Conservation (phyloP, 331 rosid species). For the Rhamnella rubrinervis region DNA sequence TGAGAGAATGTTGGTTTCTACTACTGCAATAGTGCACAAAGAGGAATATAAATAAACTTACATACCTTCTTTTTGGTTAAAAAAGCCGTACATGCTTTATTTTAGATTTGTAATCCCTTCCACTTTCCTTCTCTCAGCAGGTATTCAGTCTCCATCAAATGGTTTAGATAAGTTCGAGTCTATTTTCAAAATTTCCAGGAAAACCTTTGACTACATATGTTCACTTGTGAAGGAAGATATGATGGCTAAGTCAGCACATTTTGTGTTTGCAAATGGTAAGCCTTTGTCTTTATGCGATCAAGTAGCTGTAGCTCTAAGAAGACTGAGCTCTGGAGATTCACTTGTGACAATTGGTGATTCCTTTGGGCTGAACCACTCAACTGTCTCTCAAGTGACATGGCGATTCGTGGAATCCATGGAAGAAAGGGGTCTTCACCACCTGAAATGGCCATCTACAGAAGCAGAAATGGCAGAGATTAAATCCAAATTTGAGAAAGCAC, state of each 20-base stretch:
- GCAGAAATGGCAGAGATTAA: slow-evolving; percentile 56
- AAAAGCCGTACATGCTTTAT: neutral
- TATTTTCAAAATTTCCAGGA: slow-evolving; percentile 58
- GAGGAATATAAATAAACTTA: neutral
- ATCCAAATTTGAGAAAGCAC: slow-evolving; percentile 66
- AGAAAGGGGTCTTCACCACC: slow-evolving; percentile 64
- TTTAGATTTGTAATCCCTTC: neutral
- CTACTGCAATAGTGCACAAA: neutral
- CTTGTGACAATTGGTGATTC: slow-evolving; percentile 62
- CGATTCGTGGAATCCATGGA: slow-evolving; percentile 87
- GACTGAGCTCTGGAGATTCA: slow-evolving; percentile 86
- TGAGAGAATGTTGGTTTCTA: slow-evolving; percentile 5
- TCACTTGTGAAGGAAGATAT: slow-evolving; percentile 83
- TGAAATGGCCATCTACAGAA: slow-evolving; percentile 74
- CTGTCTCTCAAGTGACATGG: slow-evolving; percentile 90
- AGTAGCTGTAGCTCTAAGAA: slow-evolving; percentile 85
- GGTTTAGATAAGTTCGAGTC: slow-evolving; percentile 52
- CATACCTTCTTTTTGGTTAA: neutral
- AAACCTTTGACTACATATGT: slow-evolving; percentile 77
- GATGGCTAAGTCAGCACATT: slow-evolving; percentile 61
- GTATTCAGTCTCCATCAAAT: slow-evolving; percentile 48
- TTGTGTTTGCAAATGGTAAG: slow-evolving; percentile 47
- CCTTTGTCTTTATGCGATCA: slow-evolving; percentile 58
- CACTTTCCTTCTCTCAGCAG: slow-evolving; percentile 40
- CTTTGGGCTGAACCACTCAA: slow-evolving; percentile 70